Evolutionary conservation across 2,329 filamentous ascomycete species (phyloP).

Genomic region (Neoarthrinium moseri): DNA sequence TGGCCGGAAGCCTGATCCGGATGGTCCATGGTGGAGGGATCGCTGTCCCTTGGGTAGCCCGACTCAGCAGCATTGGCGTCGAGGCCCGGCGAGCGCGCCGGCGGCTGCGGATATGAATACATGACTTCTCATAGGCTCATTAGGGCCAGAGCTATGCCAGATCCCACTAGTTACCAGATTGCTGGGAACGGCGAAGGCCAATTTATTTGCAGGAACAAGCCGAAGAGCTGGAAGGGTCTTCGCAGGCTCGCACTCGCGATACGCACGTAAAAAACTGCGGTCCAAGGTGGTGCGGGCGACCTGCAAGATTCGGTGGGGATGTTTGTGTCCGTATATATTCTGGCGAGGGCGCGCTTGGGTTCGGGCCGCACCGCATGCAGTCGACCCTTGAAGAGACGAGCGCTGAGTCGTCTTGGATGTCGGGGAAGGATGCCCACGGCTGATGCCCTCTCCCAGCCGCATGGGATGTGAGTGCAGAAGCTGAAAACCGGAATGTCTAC

Average conservation of each 20-base stretch:
- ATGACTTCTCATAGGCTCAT: slow-evolving; percentile 25
- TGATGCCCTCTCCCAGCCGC: too few species aligned
- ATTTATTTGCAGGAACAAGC: slow-evolving; percentile 18
- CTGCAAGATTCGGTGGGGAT: slow-evolving; percentile 17
- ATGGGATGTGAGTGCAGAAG: too few species aligned
- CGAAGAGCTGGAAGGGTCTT: slow-evolving; percentile 12
- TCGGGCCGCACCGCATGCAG: slow-evolving; percentile 11
- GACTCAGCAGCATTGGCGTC: too few species aligned
- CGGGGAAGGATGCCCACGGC: too few species aligned
- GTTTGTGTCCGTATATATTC: slow-evolving; percentile 29
- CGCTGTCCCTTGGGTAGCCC: not conserved
- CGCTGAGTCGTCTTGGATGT: too few species aligned
- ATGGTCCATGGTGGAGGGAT: slow-evolving; percentile 17
- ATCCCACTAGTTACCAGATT: slow-evolving; percentile 20
- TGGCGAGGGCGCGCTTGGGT: not conserved
- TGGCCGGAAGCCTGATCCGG: slow-evolving; percentile 18
- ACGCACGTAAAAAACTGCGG: slow-evolving; percentile 24
- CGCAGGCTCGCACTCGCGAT: slow-evolving; percentile 13
- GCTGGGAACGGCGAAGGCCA: slow-evolving; percentile 17
- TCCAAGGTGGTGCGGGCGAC: slow-evolving; percentile 20
- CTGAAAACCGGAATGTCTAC: not conserved
- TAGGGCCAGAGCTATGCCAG: slow-evolving; percentile 22
- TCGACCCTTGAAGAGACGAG: too few species aligned
- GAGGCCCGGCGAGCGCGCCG: too few species aligned
- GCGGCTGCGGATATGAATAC: slow-evolving; percentile 17